Evolutionary conservation across 2,329 filamentous ascomycete genomes (phyloP).

Genomic region (Fusarium vanettenii): DNA sequence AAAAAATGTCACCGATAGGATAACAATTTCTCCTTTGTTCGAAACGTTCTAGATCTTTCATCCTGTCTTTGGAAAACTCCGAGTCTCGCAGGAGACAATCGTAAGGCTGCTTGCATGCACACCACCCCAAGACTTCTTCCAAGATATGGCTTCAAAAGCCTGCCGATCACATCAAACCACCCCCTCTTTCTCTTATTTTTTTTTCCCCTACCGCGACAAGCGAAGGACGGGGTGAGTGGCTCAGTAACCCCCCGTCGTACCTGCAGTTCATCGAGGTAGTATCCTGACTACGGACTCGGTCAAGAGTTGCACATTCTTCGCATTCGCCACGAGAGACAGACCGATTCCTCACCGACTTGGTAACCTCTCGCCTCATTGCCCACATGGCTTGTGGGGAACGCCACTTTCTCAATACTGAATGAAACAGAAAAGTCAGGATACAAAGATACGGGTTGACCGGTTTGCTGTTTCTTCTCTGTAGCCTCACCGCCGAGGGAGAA

Average conservation of each 20-base stretch:
- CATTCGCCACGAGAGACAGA: background rate
- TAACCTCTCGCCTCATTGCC: background rate
- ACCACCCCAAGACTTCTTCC: background rate
- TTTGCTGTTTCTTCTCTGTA: background rate
- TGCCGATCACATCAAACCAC: background rate
- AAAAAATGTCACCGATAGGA: background rate
- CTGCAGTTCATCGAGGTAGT: conserved; percentile 5
- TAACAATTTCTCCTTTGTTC: background rate
- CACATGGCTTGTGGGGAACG: background rate
- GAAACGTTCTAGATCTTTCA: background rate
- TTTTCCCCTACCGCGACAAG: background rate
- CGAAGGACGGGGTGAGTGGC: too few species aligned
- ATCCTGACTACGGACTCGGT: background rate
- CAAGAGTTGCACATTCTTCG: background rate
- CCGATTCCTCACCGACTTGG: background rate
- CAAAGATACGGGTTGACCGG: background rate
- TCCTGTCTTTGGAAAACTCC: background rate
- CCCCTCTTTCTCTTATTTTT: background rate
- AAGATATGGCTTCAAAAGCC: background rate
- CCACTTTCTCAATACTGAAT: background rate
- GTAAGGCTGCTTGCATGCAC: background rate
- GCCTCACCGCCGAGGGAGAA: background rate
- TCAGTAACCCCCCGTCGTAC: too few species aligned
- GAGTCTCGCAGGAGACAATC: background rate
- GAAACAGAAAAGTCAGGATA: background rate